phyloP scores from a whole-genome alignment of 805 yeast genomes.

The Priceomyces melissophilus region DNA sequence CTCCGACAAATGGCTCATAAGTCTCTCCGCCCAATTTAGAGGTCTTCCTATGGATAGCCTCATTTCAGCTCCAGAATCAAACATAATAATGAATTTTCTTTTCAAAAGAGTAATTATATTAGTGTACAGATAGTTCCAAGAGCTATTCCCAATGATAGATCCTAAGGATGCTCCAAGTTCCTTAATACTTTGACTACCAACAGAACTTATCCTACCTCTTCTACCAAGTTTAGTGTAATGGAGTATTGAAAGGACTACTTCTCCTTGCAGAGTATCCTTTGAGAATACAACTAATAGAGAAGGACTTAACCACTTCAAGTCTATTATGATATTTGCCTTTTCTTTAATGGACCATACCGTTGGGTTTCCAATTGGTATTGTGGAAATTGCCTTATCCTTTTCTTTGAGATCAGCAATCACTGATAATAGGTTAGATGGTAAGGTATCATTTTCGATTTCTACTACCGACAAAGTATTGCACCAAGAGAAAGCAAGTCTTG shows the following conservation, averaged over 20 bases:
- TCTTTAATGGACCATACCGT: slow-evolving; percentile 19
- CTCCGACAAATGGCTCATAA: slow-evolving; percentile 45
- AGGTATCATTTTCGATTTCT: slow-evolving; percentile 41
- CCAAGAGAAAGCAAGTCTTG: slow-evolving; percentile 68
- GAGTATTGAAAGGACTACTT: background rate
- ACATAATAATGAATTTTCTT: slow-evolving; percentile 19
- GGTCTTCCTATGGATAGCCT: slow-evolving; percentile 56
- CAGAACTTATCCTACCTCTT: slow-evolving; percentile 1
- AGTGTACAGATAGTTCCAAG: slow-evolving; percentile 5
- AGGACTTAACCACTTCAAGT: slow-evolving; percentile 52
- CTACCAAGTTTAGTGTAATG: slow-evolving; percentile 3
- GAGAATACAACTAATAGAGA: slow-evolving; percentile 24
- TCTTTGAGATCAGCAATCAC: slow-evolving; percentile 31
- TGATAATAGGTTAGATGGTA: slow-evolving; percentile 24
- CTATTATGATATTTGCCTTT: slow-evolving; percentile 38
- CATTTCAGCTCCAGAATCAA: slow-evolving; percentile 36
- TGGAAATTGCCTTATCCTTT: slow-evolving; percentile 34
- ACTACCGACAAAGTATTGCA: slow-evolving; percentile 55
- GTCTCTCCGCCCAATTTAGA: slow-evolving; percentile 67
- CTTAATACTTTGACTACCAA: slow-evolving; percentile 4
- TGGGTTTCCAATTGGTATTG: slow-evolving; percentile 21
- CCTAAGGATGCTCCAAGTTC: background rate
- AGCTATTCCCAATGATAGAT: background rate
- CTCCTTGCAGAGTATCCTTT: slow-evolving; percentile 2
- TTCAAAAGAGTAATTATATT: slow-evolving; percentile 20